Percentiles rank a stretch among this genome's conserved stretches.
phyloP scores from a whole-genome alignment of 139 green algal species.

The Tetradesmus obliquus region DNA sequence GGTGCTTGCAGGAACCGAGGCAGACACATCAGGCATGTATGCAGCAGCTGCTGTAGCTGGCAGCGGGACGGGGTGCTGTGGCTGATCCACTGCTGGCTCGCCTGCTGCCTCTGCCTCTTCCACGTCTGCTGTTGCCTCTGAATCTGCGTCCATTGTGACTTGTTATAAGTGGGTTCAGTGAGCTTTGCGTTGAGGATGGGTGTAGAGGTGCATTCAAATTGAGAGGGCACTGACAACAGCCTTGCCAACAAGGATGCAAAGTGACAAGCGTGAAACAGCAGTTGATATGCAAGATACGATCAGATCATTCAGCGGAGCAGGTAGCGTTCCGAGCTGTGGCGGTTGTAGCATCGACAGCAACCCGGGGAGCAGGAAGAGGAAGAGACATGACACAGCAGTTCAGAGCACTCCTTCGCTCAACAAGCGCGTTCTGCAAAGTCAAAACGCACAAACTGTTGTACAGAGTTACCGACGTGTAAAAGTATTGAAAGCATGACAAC shows the following conservation, averaged over 20 bases:
- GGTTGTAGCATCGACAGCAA: too few relatives aligned
- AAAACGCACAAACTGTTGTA: too few relatives aligned
- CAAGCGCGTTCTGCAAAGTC: background rate
- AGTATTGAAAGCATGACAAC: background rate
- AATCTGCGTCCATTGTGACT: slow-evolving; percentile 22
- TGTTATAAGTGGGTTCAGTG: background rate
- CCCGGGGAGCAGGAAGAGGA: background rate
- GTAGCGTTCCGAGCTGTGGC: too few relatives aligned
- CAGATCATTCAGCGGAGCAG: too few relatives aligned
- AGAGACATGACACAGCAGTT: background rate
- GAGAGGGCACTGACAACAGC: background rate
- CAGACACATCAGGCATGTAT: background rate
- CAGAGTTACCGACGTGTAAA: too few relatives aligned
- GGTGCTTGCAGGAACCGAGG: slow-evolving; percentile 7
- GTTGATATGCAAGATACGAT: too few relatives aligned
- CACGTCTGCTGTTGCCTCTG: slow-evolving; percentile 29
- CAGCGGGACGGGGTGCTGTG: background rate
- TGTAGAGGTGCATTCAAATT: background rate
- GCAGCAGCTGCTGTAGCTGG: background rate
- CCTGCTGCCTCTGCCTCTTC: background rate
- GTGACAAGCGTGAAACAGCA: too few relatives aligned
- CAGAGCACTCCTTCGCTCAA: background rate
- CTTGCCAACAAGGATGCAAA: too few relatives aligned
- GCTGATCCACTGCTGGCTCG: background rate
- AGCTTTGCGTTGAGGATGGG: background rate